Evolutionary conservation across 805 yeast genomes (phyloP), one percentile per base, ranked within the genome.

Genomic region (Wickerhamiella azymoides): DNA sequence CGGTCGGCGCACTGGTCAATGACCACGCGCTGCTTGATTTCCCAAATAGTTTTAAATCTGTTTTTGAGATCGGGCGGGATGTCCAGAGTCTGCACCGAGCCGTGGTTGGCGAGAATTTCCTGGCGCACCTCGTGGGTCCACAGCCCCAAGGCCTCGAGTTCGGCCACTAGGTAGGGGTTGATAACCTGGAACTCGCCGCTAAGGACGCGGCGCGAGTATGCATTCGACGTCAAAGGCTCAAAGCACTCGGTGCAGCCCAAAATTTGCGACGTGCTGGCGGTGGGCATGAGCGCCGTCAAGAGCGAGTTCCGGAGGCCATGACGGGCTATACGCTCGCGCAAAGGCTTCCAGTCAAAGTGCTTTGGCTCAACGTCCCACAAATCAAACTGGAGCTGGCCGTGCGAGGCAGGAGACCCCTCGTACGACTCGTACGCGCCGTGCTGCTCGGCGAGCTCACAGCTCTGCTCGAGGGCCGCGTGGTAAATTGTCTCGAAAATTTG

Each of bases 261-360:
- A 37, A 88, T 86, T 65, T 86, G 96, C 1, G 96, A 86, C 1
- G 96, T 88, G 0, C 96, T 84, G 1, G 97, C 96, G 13, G 96
- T 88, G 36, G 97, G 97, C 97, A 88, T 88, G 44, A 94, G 86
- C 1, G 93, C 96, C 28, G 88, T 83, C 14, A 88, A 62, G 42
- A 88, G 65, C 5, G 96, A 86, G 65, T 88, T 88, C 56, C 95
- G 66, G 18, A 88, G 57, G 25, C 96, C 96, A 55, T 73, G 64
- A 36, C 62, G 58, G 37, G 63, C 61, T 45, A 88, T 71, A 17
- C 72, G 63, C 5, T 59, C 62, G 57, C 79, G 83, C 53, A 86
- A 62, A 2, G 59, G 49, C 47, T 74, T 80, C 96, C 96, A 88
- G 53, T 86, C 88, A 75, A 84, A 85, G 48, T 82, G 64, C 9